Percentiles rank a stretch among this genome's conserved stretches.
These are phyloP conservation scores for Pseudopithomyces chartarum DNA, from an alignment of 2,329 filamentous ascomycete species.

Conservation along the genomic window DNA sequence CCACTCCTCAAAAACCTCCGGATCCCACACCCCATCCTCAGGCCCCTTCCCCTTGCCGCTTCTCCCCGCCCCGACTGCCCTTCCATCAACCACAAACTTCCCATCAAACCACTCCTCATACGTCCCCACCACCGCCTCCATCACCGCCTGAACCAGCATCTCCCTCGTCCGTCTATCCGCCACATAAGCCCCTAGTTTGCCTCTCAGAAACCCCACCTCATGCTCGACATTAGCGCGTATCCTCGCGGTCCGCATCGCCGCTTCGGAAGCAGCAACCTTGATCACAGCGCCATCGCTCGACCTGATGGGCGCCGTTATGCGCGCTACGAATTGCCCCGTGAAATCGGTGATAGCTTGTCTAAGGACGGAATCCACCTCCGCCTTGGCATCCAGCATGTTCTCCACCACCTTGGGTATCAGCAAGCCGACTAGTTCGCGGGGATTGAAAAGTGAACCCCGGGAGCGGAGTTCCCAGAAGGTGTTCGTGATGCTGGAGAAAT, in stretches of 20 bases:
- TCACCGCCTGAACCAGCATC: slow-evolving; percentile 68
- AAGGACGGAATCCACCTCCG: slow-evolving; percentile 67
- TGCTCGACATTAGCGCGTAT: slow-evolving; percentile 62
- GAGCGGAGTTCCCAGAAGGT: slow-evolving; percentile 72
- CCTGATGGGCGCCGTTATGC: slow-evolving; percentile 59
- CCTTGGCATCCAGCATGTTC: slow-evolving; percentile 74
- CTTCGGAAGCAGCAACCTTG: slow-evolving; percentile 30
- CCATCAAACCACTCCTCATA: slow-evolving; percentile 69
- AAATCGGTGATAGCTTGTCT: slow-evolving; percentile 70
- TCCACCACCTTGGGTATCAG: slow-evolving; percentile 70
- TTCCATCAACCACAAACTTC: slow-evolving; percentile 43
- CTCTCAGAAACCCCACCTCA: slow-evolving; percentile 61
- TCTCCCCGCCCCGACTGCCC: slow-evolving; percentile 18
- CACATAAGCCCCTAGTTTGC: slow-evolving; percentile 66
- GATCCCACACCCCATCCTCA: slow-evolving; percentile 68
- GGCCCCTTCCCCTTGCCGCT: slow-evolving; percentile 61
- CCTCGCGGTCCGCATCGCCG: slow-evolving; percentile 43
- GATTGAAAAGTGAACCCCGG: slow-evolving; percentile 69
- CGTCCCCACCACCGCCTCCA: slow-evolving; percentile 65
- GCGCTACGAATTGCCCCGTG: slow-evolving; percentile 60
- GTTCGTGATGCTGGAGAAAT: slow-evolving; percentile 68
- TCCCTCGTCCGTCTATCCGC: slow-evolving; percentile 68
- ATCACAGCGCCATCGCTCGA: slow-evolving; percentile 23
- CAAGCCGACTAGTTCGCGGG: slow-evolving; percentile 64
- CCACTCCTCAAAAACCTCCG: slow-evolving; percentile 68